Evolutionary conservation across 805 yeast genomes (phyloP).

Genomic region (Starmera amethionina): DNA sequence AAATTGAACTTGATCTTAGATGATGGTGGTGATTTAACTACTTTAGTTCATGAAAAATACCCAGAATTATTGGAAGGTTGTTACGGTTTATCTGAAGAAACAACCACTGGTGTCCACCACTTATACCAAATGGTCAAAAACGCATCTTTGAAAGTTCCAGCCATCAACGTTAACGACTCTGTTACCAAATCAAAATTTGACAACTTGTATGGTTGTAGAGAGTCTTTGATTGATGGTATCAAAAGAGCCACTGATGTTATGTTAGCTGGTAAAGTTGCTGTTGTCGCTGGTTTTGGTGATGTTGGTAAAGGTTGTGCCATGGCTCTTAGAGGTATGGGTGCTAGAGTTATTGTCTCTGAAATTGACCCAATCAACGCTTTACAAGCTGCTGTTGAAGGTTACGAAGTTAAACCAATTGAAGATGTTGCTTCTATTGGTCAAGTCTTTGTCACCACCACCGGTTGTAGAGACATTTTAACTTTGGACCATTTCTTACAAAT

Average conservation of each 20-base stretch:
- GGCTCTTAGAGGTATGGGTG: constrained; percentile 99
- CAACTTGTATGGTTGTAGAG: constrained; percentile 99
- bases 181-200: constrained; percentile 99
- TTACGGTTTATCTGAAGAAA: constrained; percentile 96
- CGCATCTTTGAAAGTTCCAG: constrained; percentile 88
- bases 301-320: constrained; percentile 99
- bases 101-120: constrained; percentile 99
- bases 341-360: constrained; percentile 95
- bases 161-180: constrained; percentile 97
- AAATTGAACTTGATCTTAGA: constrained; percentile 95
- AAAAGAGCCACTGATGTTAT: constrained; percentile 99
- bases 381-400: constrained; percentile 99
- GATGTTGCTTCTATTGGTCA: constrained; percentile 91
- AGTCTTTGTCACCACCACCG: constrained; percentile 98
- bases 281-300: constrained; percentile 99
- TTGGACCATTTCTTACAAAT: constrained; percentile 77
- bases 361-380: constrained; percentile 98
- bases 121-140: constrained; percentile 93
- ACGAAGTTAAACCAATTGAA: constrained; percentile 91
- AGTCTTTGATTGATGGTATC: constrained; percentile 96
- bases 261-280: constrained; percentile 99
- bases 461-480: constrained; percentile 96
- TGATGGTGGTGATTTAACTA: constrained; percentile 98
- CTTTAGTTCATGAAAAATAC: constrained; percentile 93
- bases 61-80: constrained; percentile 95